These are phyloP conservation scores for Endocalyx cinctus DNA, from an alignment of 2,329 filamentous ascomycete genomes.

Conservation along the genomic window DNA sequence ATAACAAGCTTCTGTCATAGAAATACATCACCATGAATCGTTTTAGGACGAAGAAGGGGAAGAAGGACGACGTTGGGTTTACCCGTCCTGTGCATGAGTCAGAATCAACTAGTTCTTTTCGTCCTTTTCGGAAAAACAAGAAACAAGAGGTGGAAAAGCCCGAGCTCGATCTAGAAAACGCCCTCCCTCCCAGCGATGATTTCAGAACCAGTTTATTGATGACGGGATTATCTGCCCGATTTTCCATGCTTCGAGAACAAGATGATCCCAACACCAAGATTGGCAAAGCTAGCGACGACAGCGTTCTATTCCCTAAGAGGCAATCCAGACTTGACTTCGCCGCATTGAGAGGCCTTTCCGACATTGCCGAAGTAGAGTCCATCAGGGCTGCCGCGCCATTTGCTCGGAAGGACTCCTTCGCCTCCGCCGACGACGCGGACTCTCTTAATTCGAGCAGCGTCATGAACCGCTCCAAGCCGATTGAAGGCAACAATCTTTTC, in stretches of 20 bases:
- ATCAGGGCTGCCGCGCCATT: slow-evolving; percentile 58
- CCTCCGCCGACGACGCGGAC: slow-evolving; percentile 63
- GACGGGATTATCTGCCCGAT: slow-evolving; percentile 89
- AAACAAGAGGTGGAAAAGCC: slow-evolving; percentile 57
- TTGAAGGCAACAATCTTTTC: slow-evolving; percentile 88
- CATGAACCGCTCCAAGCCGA: slow-evolving; percentile 78
- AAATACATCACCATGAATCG: slow-evolving; percentile 69
- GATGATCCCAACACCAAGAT: slow-evolving; percentile 85
- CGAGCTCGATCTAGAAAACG: slow-evolving; percentile 68
- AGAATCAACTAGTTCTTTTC: slow-evolving; percentile 48
- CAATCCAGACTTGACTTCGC: slow-evolving; percentile 76
- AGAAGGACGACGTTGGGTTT: slow-evolving; percentile 48
- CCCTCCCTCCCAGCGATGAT: slow-evolving; percentile 77
- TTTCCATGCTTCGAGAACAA: slow-evolving; percentile 94
- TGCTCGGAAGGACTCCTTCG: slow-evolving; percentile 60
- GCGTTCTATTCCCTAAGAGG: slow-evolving; percentile 77
- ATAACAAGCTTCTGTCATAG: too few relatives aligned
- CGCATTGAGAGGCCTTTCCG: slow-evolving; percentile 54
- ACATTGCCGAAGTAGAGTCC: slow-evolving; percentile 90
- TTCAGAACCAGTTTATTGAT: slow-evolving; percentile 95
- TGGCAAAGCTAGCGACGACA: slow-evolving; percentile 93
- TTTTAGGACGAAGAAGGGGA: slow-evolving; percentile 70
- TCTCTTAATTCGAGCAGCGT: slow-evolving; percentile 60
- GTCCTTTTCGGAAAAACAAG: slow-evolving; percentile 51
- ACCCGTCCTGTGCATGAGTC: slow-evolving; percentile 50